Conservation (phyloP, 495 filamentous ascomycete species). For the Trichoderma gamsii region DNA sequence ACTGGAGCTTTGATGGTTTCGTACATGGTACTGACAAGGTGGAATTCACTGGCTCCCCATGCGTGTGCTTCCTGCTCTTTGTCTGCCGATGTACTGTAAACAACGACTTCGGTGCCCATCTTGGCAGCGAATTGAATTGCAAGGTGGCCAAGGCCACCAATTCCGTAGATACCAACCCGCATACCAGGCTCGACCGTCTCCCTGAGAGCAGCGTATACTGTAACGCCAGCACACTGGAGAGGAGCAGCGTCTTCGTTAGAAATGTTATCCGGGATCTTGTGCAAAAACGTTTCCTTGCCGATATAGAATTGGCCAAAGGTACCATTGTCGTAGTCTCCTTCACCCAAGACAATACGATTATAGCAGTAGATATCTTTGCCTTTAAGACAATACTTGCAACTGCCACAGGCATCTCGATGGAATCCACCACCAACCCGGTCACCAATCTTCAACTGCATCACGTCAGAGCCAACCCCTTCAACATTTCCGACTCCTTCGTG, state of each 20-base stretch:
- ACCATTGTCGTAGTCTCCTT: constrained; percentile 17
- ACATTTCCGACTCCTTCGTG: constrained; percentile 50
- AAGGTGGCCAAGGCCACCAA: constrained; percentile 56
- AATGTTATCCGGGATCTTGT: constrained; percentile 38
- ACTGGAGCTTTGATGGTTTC: constrained; percentile 26
- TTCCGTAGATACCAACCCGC: constrained; percentile 47
- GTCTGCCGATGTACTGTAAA: constrained; percentile 43
- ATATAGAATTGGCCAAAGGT: constrained; percentile 21
- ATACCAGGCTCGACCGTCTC: constrained; percentile 33
- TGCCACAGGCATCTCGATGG: constrained; percentile 45
- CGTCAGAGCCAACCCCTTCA: constrained; percentile 47
- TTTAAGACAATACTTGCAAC: constrained; percentile 31
- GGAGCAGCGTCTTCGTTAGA: constrained; percentile 43
- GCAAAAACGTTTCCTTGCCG: constrained; percentile 31
- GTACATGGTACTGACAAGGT: constrained; percentile 35
- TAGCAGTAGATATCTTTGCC: constrained; percentile 27
- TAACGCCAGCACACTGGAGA: constrained; percentile 53
- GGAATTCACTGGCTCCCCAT: constrained; percentile 53
- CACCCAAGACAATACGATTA: constrained; percentile 20
- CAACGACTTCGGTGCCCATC: constrained; percentile 54
- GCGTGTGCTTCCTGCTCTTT: constrained; percentile 50
- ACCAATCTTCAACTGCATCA: constrained; percentile 50
- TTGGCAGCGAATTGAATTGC: constrained; percentile 55
- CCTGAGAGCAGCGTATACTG: constrained; percentile 45
- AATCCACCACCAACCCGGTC: constrained; percentile 52